Evolutionary conservation across 2,329 filamentous ascomycete species (phyloP).

Genomic region (Epichloe gansuensis): DNA sequence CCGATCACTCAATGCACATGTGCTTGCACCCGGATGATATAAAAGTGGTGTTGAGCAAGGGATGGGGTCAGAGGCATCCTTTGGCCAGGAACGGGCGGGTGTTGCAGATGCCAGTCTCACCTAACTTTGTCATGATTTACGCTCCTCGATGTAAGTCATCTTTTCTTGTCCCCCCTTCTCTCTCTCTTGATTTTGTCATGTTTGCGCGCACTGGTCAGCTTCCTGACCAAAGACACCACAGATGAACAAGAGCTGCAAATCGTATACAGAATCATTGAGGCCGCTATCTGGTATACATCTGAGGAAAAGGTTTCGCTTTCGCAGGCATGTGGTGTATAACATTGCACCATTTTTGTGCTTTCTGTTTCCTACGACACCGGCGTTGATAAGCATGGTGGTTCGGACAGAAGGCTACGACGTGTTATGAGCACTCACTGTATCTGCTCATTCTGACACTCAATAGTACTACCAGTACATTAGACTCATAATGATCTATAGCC

Average conservation of each 20-base stretch:
- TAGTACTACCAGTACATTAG: not conserved
- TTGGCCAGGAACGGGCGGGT: constrained; percentile 56
- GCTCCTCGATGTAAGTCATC: constrained; percentile 47
- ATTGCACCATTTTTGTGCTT: too few relatives aligned
- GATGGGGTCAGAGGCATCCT: constrained; percentile 66
- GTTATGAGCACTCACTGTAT: too few relatives aligned
- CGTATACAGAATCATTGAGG: constrained; percentile 58
- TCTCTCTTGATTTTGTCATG: not conserved
- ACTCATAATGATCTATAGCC: not conserved
- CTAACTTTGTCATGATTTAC: constrained; percentile 72
- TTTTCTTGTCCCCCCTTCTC: not conserved
- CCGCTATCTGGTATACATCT: constrained; percentile 56
- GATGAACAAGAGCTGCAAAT: constrained; percentile 54
- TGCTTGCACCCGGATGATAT: constrained; percentile 71
- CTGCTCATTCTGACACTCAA: too few relatives aligned
- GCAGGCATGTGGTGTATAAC: not conserved
- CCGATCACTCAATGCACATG: constrained; percentile 67
- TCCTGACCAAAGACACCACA: constrained; percentile 12
- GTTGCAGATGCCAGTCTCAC: constrained; percentile 52
- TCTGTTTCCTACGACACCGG: too few relatives aligned
- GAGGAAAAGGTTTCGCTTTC: constrained; percentile 31
- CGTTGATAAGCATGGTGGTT: too few relatives aligned
- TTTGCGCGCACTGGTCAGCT: not conserved
- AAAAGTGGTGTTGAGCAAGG: constrained; percentile 55
- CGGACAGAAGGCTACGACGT: too few relatives aligned